Base-by-base conservation (phyloP, 495 filamentous ascomycete genomes). In the Zalerion maritima region DNA sequence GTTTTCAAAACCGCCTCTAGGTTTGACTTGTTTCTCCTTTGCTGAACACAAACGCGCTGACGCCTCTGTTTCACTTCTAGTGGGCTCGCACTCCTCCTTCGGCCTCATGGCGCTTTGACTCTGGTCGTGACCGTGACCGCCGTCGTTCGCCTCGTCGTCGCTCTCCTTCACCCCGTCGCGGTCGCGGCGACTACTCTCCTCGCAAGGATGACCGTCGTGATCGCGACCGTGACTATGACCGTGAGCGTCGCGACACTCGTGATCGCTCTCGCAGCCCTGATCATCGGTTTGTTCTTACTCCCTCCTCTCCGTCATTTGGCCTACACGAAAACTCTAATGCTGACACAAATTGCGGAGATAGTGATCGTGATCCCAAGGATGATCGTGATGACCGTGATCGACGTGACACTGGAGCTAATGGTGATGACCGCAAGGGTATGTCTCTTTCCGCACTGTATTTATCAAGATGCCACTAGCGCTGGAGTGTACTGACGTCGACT, bases 21-120 rank as follows among this genome's bases (percentile, higher is more conserved):
- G 32, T 33, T 24, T 26, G n/a, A 6, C 22, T 16, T 32, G 26
- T 13, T 19, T n/a, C 25, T 15, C 16, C 12, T 18, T 24, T 32
- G 6, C 19, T 31, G 13, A 24, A 24, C 26, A 24, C 30, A 47
- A 31, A 37, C 12, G 24, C 18, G 14, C 29, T 53, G 37, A 55
- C 18, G 13, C 17, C 10, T 31, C 10, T n/a, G n/a, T n/a, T n/a
- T n/a, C n/a, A n/a, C n/a, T 34, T 29, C 5, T 34, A 99, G 89
- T 99, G 89, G 89, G 89, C 89, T 44, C 81, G 89, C 40, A 99
- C 89, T 46, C 89, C 89, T 26, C 89, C 91, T 11, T 99, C 89
- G 25, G 91, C 91, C 25, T 94, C 87, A 31, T 99, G 89, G 89
- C 78, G 89, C 24, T 99, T 96, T 45, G 89, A 99, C 49, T 82